Conservation (phyloP, 2,329 filamentous ascomycete genomes). For the Epichloe sibirici region DNA sequence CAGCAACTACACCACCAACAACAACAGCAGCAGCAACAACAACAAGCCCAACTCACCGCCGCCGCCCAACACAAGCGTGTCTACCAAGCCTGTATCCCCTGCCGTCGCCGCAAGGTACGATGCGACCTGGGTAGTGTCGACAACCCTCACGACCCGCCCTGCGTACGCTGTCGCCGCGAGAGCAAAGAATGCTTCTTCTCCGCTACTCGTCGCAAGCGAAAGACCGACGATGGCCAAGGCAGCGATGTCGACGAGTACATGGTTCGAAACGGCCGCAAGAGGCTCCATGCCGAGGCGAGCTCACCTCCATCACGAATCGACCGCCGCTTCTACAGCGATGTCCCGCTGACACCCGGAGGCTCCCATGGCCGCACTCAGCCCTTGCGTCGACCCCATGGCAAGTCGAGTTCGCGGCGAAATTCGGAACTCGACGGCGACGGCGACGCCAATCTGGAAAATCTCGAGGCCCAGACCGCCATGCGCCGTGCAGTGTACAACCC, state of each 20-base stretch:
- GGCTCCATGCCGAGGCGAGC: constrained; percentile 37
- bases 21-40: constrained; percentile 8
- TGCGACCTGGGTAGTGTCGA: constrained; percentile 67
- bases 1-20: constrained; percentile 8
- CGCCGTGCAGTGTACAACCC: constrained; percentile 71
- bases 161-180: constrained; percentile 84
- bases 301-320: constrained; percentile 29
- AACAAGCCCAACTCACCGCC: constrained; percentile 3
- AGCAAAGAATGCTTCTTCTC: constrained; percentile 97
- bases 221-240: constrained; percentile 48
- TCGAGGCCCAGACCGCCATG: constrained; percentile 54
- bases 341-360: constrained; percentile 52
- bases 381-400: constrained; percentile 45
- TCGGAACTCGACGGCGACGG: constrained; percentile 38
- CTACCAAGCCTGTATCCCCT: constrained; percentile 52
- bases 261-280: constrained; percentile 61
- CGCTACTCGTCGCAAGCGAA: constrained; percentile 83
- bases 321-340: constrained; percentile 34
- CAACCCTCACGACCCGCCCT: constrained; percentile 86
- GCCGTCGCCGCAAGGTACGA: constrained; percentile 48
- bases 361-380: constrained; percentile 55
- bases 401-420: constrained; percentile 14
- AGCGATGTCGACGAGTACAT: constrained; percentile 53
- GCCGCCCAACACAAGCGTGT: constrained; percentile 39
- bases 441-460: constrained; percentile 50